A percentile compares a stretch with the other conserved stretches of the same genome.
Conservation (phyloP, 495 filamentous ascomycete genomes). For the Aspergillus haitiensis region DNA sequence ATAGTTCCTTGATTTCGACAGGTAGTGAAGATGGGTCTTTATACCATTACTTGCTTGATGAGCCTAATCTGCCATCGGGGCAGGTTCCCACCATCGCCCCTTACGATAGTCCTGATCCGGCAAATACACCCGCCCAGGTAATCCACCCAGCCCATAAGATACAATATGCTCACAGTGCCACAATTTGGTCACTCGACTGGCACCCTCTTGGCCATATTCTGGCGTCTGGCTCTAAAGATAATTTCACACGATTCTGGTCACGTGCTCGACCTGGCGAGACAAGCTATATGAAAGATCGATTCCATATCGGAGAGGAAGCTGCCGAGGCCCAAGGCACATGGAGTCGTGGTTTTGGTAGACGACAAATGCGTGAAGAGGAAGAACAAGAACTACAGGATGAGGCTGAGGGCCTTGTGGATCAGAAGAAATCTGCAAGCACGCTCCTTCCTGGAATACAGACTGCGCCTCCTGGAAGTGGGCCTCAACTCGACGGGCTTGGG, state of each 20-base stretch:
- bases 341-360: conserved; percentile 74
- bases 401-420: conserved; percentile 88
- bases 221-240: conserved; percentile 97
- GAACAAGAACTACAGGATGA: conserved; percentile 92
- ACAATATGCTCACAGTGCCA: conserved; percentile 84
- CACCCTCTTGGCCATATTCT: conserved; percentile 95
- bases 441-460: conserved; percentile 54
- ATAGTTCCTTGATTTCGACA: conserved; percentile 83
- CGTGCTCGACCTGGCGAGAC: conserved; percentile 82
- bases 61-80: conserved; percentile 77
- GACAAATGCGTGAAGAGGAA: conserved; percentile 85
- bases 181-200: conserved; percentile 97
- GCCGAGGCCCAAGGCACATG: conserved; percentile 92
- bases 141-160: conserved; percentile 86
- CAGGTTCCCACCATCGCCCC: conserved; percentile 66
- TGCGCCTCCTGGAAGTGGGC: conserved; percentile 35
- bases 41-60: conserved; percentile 89
- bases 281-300: conserved; percentile 80
- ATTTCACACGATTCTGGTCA: conserved; percentile 95
- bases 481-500: conserved; percentile 37
- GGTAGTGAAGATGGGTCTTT: conserved; percentile 86
- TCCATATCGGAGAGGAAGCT: conserved; percentile 90
- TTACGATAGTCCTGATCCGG: conserved; percentile 78
- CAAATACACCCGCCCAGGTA: conserved; percentile 74
- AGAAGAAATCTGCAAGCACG: conserved; percentile 63